These are phyloP conservation scores for Cavenderia fasciculata DNA, from an alignment of 78 protist species.

Conservation along the genomic window DNA sequence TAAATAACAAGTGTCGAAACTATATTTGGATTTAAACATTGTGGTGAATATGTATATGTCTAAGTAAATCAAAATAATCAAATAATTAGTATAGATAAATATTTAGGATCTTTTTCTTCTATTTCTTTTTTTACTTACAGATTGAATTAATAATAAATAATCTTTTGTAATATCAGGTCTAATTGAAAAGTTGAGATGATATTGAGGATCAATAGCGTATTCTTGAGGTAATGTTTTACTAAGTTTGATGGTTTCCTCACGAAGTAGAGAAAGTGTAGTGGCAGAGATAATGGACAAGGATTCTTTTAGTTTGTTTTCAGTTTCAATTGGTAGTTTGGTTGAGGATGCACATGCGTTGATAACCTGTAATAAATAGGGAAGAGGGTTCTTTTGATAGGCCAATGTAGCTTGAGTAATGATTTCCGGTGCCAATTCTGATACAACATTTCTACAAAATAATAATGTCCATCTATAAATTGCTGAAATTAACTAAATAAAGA, in stretches of 20 bases:
- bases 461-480: constrained; percentile 10
- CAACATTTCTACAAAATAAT: constrained; percentile 7
- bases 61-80: neutral
- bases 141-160: constrained; percentile 10
- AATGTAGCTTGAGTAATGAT: constrained; percentile 38
- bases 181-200: constrained; percentile 13
- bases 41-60: constrained; percentile 20
- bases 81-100: neutral
- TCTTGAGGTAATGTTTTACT: neutral
- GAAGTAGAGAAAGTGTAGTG: neutral
- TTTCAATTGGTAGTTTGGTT: neutral
- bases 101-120: neutral
- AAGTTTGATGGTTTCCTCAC: neutral
- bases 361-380: constrained; percentile 18
- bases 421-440: constrained; percentile 27
- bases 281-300: constrained; percentile 7
- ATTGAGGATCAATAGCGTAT: constrained; percentile 3
- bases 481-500: neutral
- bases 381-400: constrained; percentile 11
- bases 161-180: constrained; percentile 38
- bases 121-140: neutral
- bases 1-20: constrained; percentile 12
- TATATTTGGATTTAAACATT: constrained; percentile 46
- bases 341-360: neutral
- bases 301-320: neutral